Evolutionary conservation across 192 early-diverging fungal genomes (phyloP).

Genomic region (Linnemannia elongata): DNA sequence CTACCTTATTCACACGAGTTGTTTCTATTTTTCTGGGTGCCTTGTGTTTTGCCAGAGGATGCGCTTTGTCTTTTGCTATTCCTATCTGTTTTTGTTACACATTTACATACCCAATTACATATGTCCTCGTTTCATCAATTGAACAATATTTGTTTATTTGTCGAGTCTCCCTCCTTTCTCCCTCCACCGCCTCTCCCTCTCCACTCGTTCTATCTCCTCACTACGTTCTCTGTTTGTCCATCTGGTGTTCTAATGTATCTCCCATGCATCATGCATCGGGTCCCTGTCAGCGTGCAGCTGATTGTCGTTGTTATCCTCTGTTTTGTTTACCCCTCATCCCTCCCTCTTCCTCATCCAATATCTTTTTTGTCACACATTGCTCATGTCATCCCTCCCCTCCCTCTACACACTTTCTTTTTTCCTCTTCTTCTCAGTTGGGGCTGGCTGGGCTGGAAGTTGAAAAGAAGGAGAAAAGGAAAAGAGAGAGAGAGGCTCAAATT

Average conservation of each 20-base stretch:
- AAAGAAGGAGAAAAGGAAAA: no score
- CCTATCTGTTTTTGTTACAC: neutral
- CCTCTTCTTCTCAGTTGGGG: neutral
- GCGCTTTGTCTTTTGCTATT: neutral
- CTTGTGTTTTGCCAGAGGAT: no score
- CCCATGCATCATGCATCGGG: neutral
- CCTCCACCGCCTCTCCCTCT: neutral
- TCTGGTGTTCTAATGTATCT: no score
- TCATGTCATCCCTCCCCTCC: constrained; percentile 9
- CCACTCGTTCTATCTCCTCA: no score
- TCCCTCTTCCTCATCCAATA: neutral
- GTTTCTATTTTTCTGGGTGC: neutral
- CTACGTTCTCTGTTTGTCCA: no score
- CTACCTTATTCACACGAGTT: neutral
- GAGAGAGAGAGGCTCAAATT: neutral
- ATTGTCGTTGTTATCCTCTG: neutral
- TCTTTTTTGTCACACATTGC: neutral
- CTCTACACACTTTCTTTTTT: neutral
- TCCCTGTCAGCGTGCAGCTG: neutral
- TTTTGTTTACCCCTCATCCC: neutral
- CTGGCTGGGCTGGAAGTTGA: neutral
- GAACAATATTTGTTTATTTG: neutral
- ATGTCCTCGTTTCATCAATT: neutral
- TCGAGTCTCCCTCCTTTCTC: neutral
- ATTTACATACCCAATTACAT: neutral